Conservation (phyloP, 2,329 filamentous ascomycete genomes). For the Penicillium sp. region DNA sequence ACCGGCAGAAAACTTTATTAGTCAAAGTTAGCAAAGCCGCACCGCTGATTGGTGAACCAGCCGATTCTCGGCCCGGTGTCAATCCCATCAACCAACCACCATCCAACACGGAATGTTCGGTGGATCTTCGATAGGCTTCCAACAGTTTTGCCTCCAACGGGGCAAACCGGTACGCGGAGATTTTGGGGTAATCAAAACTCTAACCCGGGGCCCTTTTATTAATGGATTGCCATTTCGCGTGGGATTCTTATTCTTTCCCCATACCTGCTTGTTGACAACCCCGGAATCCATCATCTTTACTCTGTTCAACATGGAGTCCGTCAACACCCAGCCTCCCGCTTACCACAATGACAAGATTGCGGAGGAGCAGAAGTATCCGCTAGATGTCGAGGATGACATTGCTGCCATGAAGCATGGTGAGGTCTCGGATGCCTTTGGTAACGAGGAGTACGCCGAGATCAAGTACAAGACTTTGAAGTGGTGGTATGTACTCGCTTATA, state of each 20-base stretch:
- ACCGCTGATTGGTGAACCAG: not conserved
- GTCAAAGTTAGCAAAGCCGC: not conserved
- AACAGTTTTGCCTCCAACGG: slow-evolving; percentile 8
- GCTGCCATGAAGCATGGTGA: slow-evolving; percentile 21
- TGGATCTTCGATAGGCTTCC: slow-evolving; percentile 16
- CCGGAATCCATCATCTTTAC: not conserved
- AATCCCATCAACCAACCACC: not conserved
- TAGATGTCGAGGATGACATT: slow-evolving; percentile 16
- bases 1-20: not conserved
- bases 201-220: slow-evolving; percentile 10
- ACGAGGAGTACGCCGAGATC: slow-evolving; percentile 27
- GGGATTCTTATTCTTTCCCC: not conserved
- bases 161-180: slow-evolving; percentile 5
- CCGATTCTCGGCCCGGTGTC: slow-evolving; percentile 1
- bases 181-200: slow-evolving; percentile 1
- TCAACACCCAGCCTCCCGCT: slow-evolving; percentile 16
- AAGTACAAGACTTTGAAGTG: slow-evolving; percentile 29
- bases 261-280: not conserved
- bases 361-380: slow-evolving; percentile 14
- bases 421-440: slow-evolving; percentile 25
- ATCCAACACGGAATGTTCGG: slow-evolving; percentile 3
- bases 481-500: slow-evolving; percentile 18
- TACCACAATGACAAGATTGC: slow-evolving; percentile 25
- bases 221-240: slow-evolving; percentile 6
- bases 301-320: slow-evolving; percentile 15